Conservation (phyloP, 2,329 filamentous ascomycete genomes). For the Thielaviopsis ethacetica region DNA sequence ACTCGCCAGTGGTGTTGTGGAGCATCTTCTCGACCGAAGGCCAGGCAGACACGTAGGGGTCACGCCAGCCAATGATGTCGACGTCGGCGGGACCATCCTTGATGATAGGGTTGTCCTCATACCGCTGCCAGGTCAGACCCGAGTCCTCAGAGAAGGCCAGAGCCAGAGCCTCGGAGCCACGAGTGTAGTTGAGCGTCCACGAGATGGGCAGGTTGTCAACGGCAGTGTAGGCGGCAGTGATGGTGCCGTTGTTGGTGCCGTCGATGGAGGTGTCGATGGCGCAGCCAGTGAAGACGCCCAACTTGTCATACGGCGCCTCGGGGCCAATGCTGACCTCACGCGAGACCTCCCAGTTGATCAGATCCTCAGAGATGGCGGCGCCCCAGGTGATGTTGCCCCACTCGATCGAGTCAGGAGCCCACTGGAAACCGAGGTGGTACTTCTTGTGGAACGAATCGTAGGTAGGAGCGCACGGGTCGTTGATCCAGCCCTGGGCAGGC, state of each 20-base stretch:
- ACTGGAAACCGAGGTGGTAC: slow-evolving; percentile 29
- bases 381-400: slow-evolving; percentile 18
- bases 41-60: slow-evolving; percentile 16
- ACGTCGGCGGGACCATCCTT: slow-evolving; percentile 12
- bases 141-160: slow-evolving; percentile 25
- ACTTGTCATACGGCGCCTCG: slow-evolving; percentile 24
- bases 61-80: slow-evolving; percentile 16
- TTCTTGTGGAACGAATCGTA: slow-evolving; percentile 26
- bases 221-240: slow-evolving; percentile 28
- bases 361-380: slow-evolving; percentile 23
- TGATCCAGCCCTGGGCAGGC: slow-evolving; percentile 24
- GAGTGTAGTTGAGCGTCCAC: slow-evolving; percentile 29
- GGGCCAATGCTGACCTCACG: slow-evolving; percentile 11
- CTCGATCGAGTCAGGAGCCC: slow-evolving; percentile 13
- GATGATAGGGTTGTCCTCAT: slow-evolving; percentile 14
- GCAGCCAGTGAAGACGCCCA: slow-evolving; percentile 29
- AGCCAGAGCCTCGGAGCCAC: slow-evolving; percentile 28
- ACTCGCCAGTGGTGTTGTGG: slow-evolving; percentile 9
- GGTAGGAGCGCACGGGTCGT: slow-evolving; percentile 29
- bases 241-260: slow-evolving; percentile 17
- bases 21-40: slow-evolving; percentile 13
- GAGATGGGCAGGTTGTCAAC: slow-evolving; percentile 28
- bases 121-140: slow-evolving; percentile 14
- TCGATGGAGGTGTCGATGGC: slow-evolving; percentile 27
- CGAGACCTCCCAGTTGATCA: slow-evolving; percentile 19